Base-by-base conservation (phyloP, 139 green algal genomes). In the Tetratostichococcus sp. region DNA sequence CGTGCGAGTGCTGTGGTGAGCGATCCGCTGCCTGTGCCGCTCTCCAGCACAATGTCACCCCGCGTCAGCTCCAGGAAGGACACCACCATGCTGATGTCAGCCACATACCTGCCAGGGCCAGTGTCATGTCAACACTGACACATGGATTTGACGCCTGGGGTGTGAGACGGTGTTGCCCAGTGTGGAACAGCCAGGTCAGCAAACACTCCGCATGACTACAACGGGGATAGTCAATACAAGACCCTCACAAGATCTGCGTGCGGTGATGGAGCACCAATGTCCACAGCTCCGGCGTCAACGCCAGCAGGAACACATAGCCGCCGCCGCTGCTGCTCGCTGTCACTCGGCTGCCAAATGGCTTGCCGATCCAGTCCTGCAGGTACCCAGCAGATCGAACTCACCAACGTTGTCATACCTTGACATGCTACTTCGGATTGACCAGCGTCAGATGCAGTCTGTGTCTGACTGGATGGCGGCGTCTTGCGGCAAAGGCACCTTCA, bases 251-350 rank as follows among this genome's bases (percentile, higher is more conserved):
- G 71, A 97, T 96, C 77, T 95, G 90, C n/a, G 90, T 94, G 62
- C 89, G 80, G 79, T 97, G 92, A 1, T 78, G 73, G 50, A 97
- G 84, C 32, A 92, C 87, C 39, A 74, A 78, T 21, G 94, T 97
- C 94, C 94, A 98, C 1, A 98, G 88, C 83, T 98, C 94, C 0
- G 92, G 85, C 1, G 91, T 97, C 33, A 91, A 91, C 0, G 82
- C 84, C 68, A 98, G 84, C 25, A 98, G 77, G 68, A 91, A 86
- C 19, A 97, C 76, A 80, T 85, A 97, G 19, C 89, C 90, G 19
- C 30, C 28, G 0, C 30, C 39, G 4, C 62, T 65, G 6, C 76
- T 72, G 19, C 80, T 84, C 33, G 83, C 74, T 35, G 43, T 78
- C 67, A 90, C 87, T 28, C 81, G 88, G 78, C 72, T 86, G 74